Conservation (phyloP, 352 stramenopile species). For the Pythium aristosporum region DNA sequence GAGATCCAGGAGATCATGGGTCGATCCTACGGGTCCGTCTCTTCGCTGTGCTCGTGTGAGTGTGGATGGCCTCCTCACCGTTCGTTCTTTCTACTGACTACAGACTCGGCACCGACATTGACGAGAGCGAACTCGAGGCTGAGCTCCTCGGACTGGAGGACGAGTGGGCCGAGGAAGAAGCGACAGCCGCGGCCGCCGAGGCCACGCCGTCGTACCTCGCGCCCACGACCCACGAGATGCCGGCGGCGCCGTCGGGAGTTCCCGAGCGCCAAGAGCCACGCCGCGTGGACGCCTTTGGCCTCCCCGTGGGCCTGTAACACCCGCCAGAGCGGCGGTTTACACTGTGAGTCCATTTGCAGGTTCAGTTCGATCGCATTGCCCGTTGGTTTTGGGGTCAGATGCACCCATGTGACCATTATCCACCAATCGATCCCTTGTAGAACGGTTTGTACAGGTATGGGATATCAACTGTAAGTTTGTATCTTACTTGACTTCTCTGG, state of each 20-base stretch:
- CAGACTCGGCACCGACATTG: slow-evolving; percentile 92
- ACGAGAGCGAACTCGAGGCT: slow-evolving; percentile 94
- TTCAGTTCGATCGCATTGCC: slow-evolving; percentile 5
- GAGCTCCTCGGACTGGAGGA: slow-evolving; percentile 94
- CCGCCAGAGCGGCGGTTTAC: slow-evolving; percentile 16
- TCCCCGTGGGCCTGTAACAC: slow-evolving; percentile 43
- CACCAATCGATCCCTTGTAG: slow-evolving; percentile 6
- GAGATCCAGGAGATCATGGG: slow-evolving; percentile 98
- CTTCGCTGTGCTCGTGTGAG: not conserved
- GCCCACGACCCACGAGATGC: slow-evolving; percentile 51
- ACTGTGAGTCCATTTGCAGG: no score
- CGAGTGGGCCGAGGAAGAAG: slow-evolving; percentile 88
- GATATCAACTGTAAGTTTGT: not conserved
- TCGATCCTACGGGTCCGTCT: slow-evolving; percentile 89
- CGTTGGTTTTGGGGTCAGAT: slow-evolving; percentile 5
- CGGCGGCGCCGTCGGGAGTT: slow-evolving; percentile 44
- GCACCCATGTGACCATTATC: slow-evolving; percentile 24
- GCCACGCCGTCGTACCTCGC: slow-evolving; percentile 66
- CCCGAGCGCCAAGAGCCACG: slow-evolving; percentile 36
- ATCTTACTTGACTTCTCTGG: not conserved
- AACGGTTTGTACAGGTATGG: slow-evolving; percentile 5
- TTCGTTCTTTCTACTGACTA: not conserved
- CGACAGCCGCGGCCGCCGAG: slow-evolving; percentile 38
- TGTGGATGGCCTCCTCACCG: not conserved
- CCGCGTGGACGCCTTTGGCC: slow-evolving; percentile 71